Evolutionary conservation across 805 yeast species (phyloP), one percentile per base, ranked within the genome.

Genomic region (Lipomyces yamanashiensis): DNA sequence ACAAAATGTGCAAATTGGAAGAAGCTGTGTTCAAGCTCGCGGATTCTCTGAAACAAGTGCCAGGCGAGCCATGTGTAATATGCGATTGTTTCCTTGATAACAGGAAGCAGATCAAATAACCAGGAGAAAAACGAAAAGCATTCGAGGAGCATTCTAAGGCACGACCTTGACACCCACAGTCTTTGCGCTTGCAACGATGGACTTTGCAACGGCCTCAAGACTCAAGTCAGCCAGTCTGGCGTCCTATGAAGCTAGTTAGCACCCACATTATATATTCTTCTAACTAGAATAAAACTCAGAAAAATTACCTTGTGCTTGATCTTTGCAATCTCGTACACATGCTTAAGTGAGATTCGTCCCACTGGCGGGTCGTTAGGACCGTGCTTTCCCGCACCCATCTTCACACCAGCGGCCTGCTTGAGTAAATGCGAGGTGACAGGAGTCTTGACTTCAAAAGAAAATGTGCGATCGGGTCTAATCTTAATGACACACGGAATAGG

Each of bases 361-460:
- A 86, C 87, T 7, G 69, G 70, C 2, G 73, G 71, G 53, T 67
- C 67, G 54, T 58, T 58, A 9, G 69, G 65, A 67, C 75, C 76
- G 68, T 86, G 85, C 10, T 89, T 82, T 28, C 85, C 88, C 23
- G 90, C 84, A 17, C 99, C 99, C 76, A 93, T 90, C 33, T 81
- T 83, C 15, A 87, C 79, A 1, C 89, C 89, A 9, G 93, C 91
- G 6, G 96, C 96, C 73, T 90, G 87, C 77, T 89, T 76, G 54
- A 95, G 76, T 58, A 95, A 80, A 85, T 88, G 93, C 0, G 96
- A 87, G 0, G 98, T 92, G 2, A 97, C 91, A 23, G 99, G 99
- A 2, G 95, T 84, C 71, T 90, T 92, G 80, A 90, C 80, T 71
- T 89, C 96, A 74, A 95, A 95, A 0, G 86, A 75, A 74, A 93